A percentile compares a stretch with the other conserved stretches of the same genome.
Conservation (phyloP, 2,329 filamentous ascomycete genomes). For the Penicillium paneum region DNA sequence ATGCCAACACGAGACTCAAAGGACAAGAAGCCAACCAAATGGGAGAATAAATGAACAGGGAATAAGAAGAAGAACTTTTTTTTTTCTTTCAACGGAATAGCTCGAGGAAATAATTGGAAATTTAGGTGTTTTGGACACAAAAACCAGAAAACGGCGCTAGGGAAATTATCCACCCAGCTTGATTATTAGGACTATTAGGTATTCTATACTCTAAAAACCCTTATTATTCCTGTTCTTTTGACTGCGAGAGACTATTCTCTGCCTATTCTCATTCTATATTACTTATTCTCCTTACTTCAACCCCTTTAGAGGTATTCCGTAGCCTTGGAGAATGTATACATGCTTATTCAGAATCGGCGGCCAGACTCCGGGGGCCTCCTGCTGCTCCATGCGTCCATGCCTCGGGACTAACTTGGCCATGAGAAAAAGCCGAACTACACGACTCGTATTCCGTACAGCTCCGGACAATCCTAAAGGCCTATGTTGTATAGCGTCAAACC, state of each 20-base stretch:
- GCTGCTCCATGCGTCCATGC: background rate
- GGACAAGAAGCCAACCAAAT: background rate
- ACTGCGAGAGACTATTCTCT: background rate
- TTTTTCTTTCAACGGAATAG: background rate
- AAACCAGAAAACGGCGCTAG: conserved; percentile 3
- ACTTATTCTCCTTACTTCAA: background rate
- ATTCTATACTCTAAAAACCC: no score
- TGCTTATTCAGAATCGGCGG: background rate
- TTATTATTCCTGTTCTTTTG: background rate
- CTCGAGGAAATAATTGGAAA: background rate
- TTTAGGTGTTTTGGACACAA: background rate
- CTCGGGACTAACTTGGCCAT: background rate
- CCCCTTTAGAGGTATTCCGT: background rate
- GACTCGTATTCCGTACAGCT: background rate
- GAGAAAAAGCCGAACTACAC: background rate
- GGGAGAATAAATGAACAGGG: background rate
- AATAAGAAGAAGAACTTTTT: background rate
- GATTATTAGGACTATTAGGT: background rate
- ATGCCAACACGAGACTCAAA: background rate
- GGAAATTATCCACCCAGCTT: conserved; percentile 6
- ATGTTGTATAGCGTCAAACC: background rate
- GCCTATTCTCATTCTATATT: background rate
- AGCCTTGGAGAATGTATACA: background rate
- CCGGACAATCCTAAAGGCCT: background rate
- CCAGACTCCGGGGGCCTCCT: background rate